phyloP scores from a whole-genome alignment of 2,329 filamentous ascomycete genomes.

The Knoxdaviesia proteae region DNA sequence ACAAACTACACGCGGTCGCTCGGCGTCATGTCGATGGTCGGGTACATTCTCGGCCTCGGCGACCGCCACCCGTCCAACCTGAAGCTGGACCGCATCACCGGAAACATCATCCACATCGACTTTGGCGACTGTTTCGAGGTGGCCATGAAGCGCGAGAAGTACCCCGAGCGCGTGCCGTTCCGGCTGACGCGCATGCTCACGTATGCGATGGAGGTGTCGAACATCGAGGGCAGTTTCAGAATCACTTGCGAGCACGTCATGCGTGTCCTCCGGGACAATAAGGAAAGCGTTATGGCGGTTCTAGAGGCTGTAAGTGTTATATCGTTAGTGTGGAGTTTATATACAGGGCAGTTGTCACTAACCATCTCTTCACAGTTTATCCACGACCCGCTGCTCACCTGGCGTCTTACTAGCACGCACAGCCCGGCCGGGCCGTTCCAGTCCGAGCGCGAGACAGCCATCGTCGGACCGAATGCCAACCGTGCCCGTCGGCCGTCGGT shows the following conservation, averaged over 20 bases:
- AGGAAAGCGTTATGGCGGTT: conserved; percentile 96
- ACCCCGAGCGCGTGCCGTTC: conserved; percentile 94
- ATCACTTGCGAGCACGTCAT: conserved; percentile 98
- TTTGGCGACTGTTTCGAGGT: conserved; percentile 99
- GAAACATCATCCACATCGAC: conserved; percentile 96
- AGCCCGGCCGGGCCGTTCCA: conserved; percentile 46
- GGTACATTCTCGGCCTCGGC: conserved; percentile 90
- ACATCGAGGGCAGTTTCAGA: conserved; percentile 95
- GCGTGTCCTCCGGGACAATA: conserved; percentile 88
- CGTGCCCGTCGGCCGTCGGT: conserved; percentile 48
- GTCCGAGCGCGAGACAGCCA: conserved; percentile 34
- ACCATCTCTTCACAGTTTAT: conserved; percentile 48
- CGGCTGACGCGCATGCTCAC: conserved; percentile 95
- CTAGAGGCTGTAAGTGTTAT: conserved; percentile 66
- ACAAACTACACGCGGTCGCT: conserved; percentile 98
- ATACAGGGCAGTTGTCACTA: not conserved
- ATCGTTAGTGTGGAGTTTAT: not conserved
- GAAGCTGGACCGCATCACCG: conserved; percentile 88
- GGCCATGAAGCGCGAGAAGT: conserved; percentile 98
- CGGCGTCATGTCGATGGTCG: conserved; percentile 99
- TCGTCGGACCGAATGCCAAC: conserved; percentile 23
- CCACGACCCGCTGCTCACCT: conserved; percentile 95
- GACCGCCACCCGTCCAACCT: conserved; percentile 95
- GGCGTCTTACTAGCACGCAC: conserved; percentile 55
- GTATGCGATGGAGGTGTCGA: conserved; percentile 99